Base-by-base conservation (phyloP, 139 green algal species). In the Micractinium sp. region DNA sequence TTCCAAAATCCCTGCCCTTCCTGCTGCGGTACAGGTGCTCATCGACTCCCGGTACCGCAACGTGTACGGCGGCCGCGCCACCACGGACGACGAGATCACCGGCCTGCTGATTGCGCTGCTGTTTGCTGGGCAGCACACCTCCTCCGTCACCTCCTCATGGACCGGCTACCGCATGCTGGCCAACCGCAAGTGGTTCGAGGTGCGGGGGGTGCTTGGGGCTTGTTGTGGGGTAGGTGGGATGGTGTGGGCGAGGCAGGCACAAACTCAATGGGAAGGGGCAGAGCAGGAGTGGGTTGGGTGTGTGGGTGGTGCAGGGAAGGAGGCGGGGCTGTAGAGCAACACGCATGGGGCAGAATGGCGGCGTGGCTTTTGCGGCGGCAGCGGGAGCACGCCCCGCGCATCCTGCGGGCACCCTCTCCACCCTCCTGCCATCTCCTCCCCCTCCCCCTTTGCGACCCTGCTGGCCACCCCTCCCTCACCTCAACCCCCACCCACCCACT, bases 121-220 rank as follows among this genome's bases (percentile, higher is more conserved):
- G 60, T 99, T 99, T 91, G 98, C 97, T 23, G 98, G 98, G 25
- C 98, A 99, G 94, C 98, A 99, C 94, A 99, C 98, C 38, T 97
- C 93, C 82, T 97, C 94, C 80, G 97, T 99, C 92, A 99, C 98
- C 67, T 96, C 96, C 77, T 90, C 96, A 4, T 99, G 98, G 98
- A 98, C 97, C 0, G 86, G 61, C 61, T 81, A 96, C 69, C 95
- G 94, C 90, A 95, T 98, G 94, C 90, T 96, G 25, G 89, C 86
- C 33, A 92, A 95, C 87, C 94, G 87, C 36, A 71, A 87, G 53
- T 76, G 87, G 41, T 89, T 75, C 23, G 47, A 83, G 47, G 71
- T 81, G 85, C 53, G 74, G 22, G 23, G 38, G 47, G 47, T 56
- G 9, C n/a, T n/a, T n/a, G n/a, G n/a, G n/a, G n/a, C n/a, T n/a